Base-by-base conservation (phyloP, 352 stramenopile genomes). In the Phytophthora citricola region DNA sequence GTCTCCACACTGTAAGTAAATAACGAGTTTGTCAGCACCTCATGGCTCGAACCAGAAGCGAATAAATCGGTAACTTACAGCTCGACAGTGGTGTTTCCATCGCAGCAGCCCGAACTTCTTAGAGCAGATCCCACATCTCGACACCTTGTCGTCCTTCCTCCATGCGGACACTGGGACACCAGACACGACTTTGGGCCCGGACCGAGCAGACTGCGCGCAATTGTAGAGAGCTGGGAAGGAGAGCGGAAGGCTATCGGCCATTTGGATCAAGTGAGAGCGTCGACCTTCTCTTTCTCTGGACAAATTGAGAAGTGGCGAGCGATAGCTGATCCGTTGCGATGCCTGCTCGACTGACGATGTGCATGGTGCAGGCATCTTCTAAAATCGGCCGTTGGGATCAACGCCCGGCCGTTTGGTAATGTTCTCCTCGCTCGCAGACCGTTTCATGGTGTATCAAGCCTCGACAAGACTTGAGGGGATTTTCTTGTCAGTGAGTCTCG, bases 1-100 rank as follows among this genome's bases (percentile, higher is more conserved):
- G 38, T 93, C 84, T 14, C 82, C 84, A 55, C 82, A 91, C 84
- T 93, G 60, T 49, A 60, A 50, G 6, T 20, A 63, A 62, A 39
- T 12, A 63, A 45, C 31, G 31, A 36, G 9, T 27, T 32, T 14
- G 45, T 80, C n/a, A 81, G 69, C 22, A 46, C 46, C 22, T 10
- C 12, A n/a, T 56, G 7, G 14, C 17, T 52, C 49, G 24, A 24
- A 43, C 14, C 45, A 57, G 15, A 24, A 15, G 41, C 10, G 12
- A 1, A 38, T 63, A 2, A 15, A n/a, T 6, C 3, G 5, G 34
- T 20, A 41, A 66, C 78, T 69, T 87, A 91, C 81, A 52, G 76
- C 81, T 64, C 82, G 69, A 49, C 84, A 92, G 63, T 92, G 84
- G 52, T 92, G 81, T 41, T 83, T 85, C 46, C 84, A 81, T 27